Evolutionary conservation across 805 yeast genomes (phyloP).

Genomic region (Candida maltosa): DNA sequence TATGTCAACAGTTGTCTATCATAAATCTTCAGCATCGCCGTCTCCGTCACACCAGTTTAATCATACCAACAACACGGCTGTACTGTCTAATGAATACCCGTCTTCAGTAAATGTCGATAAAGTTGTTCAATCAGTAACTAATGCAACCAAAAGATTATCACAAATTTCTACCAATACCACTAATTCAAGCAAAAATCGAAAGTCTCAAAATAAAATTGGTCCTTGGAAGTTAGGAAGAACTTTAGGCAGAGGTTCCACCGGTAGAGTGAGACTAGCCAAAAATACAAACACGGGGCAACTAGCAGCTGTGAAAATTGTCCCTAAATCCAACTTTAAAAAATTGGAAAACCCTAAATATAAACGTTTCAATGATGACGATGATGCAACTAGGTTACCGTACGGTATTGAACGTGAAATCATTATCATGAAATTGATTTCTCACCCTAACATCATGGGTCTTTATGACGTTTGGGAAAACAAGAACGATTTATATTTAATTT

Average conservation of each 20-base stretch:
- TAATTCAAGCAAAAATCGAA: slow-evolving; percentile 39
- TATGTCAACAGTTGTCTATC: slow-evolving; percentile 24
- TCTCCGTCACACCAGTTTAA: slow-evolving; percentile 15
- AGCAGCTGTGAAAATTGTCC: slow-evolving; percentile 96
- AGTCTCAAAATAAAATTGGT: slow-evolving; percentile 64
- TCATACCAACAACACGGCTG: slow-evolving; percentile 2
- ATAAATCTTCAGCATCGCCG: no score
- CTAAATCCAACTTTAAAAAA: slow-evolving; percentile 67
- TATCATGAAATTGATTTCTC: slow-evolving; percentile 77
- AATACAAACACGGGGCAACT: slow-evolving; percentile 80
- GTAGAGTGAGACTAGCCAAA: slow-evolving; percentile 89
- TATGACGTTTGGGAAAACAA: slow-evolving; percentile 89
- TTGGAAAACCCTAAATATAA: slow-evolving; percentile 45
- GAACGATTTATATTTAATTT: slow-evolving; percentile 75
- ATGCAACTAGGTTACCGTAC: slow-evolving; percentile 60
- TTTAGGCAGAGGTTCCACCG: slow-evolving; percentile 94
- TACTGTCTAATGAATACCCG: slow-evolving; percentile 14
- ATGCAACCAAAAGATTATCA: slow-evolving; percentile 47
- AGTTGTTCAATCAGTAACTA: slow-evolving; percentile 44
- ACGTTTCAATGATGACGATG: slow-evolving; percentile 32
- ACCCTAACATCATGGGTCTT: slow-evolving; percentile 73
- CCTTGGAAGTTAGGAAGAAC: slow-evolving; percentile 97
- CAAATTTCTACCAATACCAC: slow-evolving; percentile 45
- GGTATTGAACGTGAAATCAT: slow-evolving; percentile 87
- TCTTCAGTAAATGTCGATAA: slow-evolving; percentile 29